Evolutionary conservation across 108 stramenopile genomes (phyloP).

Genomic region (Cyclostephanos tholiformis): DNA sequence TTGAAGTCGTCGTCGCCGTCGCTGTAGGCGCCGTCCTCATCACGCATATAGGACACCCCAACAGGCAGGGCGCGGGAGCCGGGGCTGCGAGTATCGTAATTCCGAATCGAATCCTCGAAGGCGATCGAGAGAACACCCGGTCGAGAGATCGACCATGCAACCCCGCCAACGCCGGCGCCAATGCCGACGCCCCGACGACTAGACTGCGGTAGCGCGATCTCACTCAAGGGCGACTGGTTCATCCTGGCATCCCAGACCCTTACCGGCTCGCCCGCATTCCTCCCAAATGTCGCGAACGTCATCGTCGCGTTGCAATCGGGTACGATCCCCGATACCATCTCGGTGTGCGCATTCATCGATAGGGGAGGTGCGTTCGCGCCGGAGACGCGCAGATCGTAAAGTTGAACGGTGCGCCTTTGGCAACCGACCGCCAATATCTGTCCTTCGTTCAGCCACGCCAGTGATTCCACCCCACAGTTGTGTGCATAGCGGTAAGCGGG

Average conservation of each 20-base stretch:
- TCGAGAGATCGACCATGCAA: constrained; percentile 54
- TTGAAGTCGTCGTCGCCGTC: neutral
- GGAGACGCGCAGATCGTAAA: constrained; percentile 73
- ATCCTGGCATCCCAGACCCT: constrained; percentile 76
- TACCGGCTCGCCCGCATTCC: constrained; percentile 59
- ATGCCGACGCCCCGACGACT: neutral
- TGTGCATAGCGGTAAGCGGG: constrained; percentile 52
- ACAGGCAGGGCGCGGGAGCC: constrained; percentile 59
- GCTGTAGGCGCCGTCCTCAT: neutral
- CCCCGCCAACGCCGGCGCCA: constrained; percentile 46
- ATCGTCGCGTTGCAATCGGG: constrained; percentile 47
- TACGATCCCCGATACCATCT: constrained; percentile 77
- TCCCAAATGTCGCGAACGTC: constrained; percentile 60
- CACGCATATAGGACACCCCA: constrained; percentile 36
- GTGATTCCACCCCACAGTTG: constrained; percentile 67
- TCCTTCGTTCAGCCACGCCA: constrained; percentile 69
- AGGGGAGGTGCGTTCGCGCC: constrained; percentile 63
- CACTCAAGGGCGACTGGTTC: constrained; percentile 65
- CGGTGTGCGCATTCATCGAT: constrained; percentile 65
- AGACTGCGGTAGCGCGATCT: constrained; percentile 53
- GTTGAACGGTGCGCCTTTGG: constrained; percentile 53
- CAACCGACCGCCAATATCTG: constrained; percentile 74
- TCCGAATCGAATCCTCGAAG: constrained; percentile 53
- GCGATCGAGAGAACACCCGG: constrained; percentile 57
- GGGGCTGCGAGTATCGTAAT: constrained; percentile 61